These are phyloP conservation scores for Flaveria bidentis DNA, from an alignment of 129 eudicot genomes.

Conservation along the genomic window DNA sequence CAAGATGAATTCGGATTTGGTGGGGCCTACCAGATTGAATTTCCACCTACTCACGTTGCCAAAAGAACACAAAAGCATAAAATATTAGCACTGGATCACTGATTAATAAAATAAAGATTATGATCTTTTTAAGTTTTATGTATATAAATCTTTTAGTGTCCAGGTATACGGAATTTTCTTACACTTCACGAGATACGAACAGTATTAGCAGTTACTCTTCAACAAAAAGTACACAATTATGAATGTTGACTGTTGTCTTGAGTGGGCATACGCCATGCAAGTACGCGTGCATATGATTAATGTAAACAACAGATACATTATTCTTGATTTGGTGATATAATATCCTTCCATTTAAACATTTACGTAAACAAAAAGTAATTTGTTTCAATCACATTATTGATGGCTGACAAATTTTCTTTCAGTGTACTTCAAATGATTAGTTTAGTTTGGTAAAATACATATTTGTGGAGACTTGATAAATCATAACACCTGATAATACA, in stretches of 20 bases:
- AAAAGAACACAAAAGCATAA: constrained; percentile 13
- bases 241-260: not conserved
- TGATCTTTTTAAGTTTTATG: not conserved
- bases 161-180: not conserved
- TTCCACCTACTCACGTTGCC: constrained; percentile 63
- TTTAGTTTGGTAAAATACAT: not conserved
- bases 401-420: not conserved
- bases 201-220: not conserved
- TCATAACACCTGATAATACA: not conserved
- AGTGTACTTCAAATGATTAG: not conserved
- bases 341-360: not conserved
- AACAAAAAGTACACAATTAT: not conserved
- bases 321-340: not conserved
- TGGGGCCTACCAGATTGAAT: constrained; percentile 98
- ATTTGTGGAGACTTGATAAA: not conserved
- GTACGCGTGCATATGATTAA: not conserved
- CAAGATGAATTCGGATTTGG: constrained; percentile 93
- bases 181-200: not conserved
- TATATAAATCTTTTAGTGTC: not conserved
- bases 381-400: not conserved
- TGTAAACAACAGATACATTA: not conserved
- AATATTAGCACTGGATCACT: not conserved
- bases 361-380: not conserved
- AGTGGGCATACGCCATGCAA: not conserved
- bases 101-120: not conserved